A percentile compares a stretch with the other conserved stretches of the same genome.
Evolutionary conservation across 768 basidiomycete species (phyloP).

Genomic region (Amanita fuliginea): DNA sequence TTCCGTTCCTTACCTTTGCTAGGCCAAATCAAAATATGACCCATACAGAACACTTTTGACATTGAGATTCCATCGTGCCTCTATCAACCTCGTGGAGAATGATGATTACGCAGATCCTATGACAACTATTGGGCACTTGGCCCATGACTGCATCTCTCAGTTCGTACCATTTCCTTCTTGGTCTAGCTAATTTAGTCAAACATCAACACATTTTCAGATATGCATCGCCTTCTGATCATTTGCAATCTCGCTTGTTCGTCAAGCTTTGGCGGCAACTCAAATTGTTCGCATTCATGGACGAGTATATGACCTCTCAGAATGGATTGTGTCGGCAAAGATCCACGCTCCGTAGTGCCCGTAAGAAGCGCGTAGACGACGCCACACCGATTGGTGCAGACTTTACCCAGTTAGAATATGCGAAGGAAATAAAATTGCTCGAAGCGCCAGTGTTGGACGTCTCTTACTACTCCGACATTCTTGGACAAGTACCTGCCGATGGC

Average conservation of each 20-base stretch:
- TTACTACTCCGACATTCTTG: conserved; percentile 82
- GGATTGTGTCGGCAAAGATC: conserved; percentile 17
- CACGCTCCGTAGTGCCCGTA: conserved; percentile 9
- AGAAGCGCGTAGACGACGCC: conserved; percentile 37
- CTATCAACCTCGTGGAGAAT: conserved; percentile 64
- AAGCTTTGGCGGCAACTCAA: conserved; percentile 48
- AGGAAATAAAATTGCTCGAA: conserved; percentile 76
- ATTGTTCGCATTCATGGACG: conserved; percentile 27
- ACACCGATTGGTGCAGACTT: conserved; percentile 47
- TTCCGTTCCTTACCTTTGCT: not conserved
- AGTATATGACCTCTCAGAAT: conserved; percentile 23
- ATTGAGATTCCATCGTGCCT: conserved; percentile 56
- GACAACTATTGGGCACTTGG: conserved; percentile 48
- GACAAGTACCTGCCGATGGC: conserved; percentile 46
- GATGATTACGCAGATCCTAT: conserved; percentile 63
- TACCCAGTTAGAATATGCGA: conserved; percentile 67
- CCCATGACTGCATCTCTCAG: conserved; percentile 45
- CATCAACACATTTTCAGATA: conserved; percentile 15
- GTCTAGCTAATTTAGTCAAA: not conserved
- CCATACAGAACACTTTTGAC: conserved; percentile 72
- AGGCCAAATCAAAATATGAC: conserved; percentile 79
- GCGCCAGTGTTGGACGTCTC: conserved; percentile 66
- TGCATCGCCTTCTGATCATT: conserved; percentile 19
- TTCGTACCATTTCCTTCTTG: not conserved
- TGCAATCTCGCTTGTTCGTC: conserved; percentile 26